Base-by-base conservation (phyloP, 192 early-diverging fungal species). In the Podila clonocystis region DNA sequence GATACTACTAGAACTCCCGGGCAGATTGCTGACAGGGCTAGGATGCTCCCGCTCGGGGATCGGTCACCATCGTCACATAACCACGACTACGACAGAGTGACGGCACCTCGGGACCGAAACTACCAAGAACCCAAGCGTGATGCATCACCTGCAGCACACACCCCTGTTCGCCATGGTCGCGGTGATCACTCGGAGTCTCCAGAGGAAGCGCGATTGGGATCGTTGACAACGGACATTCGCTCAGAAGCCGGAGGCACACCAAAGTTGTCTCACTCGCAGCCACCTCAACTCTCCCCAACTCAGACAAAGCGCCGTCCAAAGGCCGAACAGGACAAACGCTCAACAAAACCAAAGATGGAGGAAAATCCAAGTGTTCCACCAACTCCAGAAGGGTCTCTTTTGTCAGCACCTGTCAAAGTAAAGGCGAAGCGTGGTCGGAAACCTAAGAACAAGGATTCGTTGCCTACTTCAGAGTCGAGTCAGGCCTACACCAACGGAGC, bases 371-470 rank as follows among this genome's bases (percentile, higher is more conserved):
- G 59, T 19, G 30, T 30, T 8, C 59, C 17, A 26, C 29, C 59
- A 30, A 26, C 59, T 13, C 20, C 59, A 31, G 28, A 28, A 30
- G 26, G 30, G 3, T 33, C 59, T 30, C 22, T 28, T 8, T 33
- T 55, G 6, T 70, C 68, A 9, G 31, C 65, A 17, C 70, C 64
- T 26, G 61, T 30, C 30, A 72, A 72, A 50, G 66, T 68, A 20
- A 80, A 80, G 62, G 65, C 60, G 4, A 80, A 80, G 65, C 70
- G 76, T 6, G 76, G 76, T n/a, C 58, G 76, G 36, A 80, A 80
- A 9, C 76, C 76, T 20, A 80, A 80, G 30, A 33, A 36, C 28
- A 80, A 80, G 31, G 70, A 72, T 20, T 19, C 15, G 26, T 3
- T 17, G 7, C 59, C 22, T 6, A 61, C 0, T 31, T 34, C 26